These are phyloP conservation scores for Arthrobotrys conoides DNA, from an alignment of 2,329 filamentous ascomycete genomes.

Conservation along the genomic window DNA sequence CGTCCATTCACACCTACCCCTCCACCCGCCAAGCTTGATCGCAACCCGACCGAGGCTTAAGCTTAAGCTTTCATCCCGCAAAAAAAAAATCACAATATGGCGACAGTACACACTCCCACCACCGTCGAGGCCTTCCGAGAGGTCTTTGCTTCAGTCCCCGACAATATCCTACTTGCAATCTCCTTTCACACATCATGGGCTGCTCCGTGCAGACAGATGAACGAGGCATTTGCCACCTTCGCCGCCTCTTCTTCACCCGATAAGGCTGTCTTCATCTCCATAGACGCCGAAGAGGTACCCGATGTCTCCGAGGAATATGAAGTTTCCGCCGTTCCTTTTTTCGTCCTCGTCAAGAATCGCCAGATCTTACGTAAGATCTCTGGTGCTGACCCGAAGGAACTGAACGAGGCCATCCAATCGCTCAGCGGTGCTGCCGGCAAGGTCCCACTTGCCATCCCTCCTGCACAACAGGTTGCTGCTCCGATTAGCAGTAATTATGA, in stretches of 20 bases:
- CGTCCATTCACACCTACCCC: conserved; percentile 32
- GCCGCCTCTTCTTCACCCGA: conserved; percentile 62
- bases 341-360: conserved; percentile 83
- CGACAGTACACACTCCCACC: conserved; percentile 82
- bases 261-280: conserved; percentile 83
- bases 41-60: conserved; percentile 15
- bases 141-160: conserved; percentile 76
- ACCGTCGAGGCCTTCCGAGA: conserved; percentile 80
- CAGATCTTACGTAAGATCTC: conserved; percentile 86
- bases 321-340: conserved; percentile 92
- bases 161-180: conserved; percentile 82
- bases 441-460: conserved; percentile 66
- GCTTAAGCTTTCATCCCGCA: neutral
- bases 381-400: conserved; percentile 88
- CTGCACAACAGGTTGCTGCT: conserved; percentile 64
- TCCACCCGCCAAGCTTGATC: conserved; percentile 37
- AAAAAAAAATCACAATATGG: conserved; percentile 71
- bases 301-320: conserved; percentile 94
- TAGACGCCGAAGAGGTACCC: conserved; percentile 94
- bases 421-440: conserved; percentile 72
- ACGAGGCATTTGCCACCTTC: conserved; percentile 58
- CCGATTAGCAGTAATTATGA: conserved; percentile 57
- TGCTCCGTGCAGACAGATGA: conserved; percentile 95
- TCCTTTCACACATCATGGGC: conserved; percentile 99
- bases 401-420: conserved; percentile 86